These are phyloP conservation scores for Candida hungchunana DNA, from an alignment of 805 yeast species.

Conservation along the genomic window DNA sequence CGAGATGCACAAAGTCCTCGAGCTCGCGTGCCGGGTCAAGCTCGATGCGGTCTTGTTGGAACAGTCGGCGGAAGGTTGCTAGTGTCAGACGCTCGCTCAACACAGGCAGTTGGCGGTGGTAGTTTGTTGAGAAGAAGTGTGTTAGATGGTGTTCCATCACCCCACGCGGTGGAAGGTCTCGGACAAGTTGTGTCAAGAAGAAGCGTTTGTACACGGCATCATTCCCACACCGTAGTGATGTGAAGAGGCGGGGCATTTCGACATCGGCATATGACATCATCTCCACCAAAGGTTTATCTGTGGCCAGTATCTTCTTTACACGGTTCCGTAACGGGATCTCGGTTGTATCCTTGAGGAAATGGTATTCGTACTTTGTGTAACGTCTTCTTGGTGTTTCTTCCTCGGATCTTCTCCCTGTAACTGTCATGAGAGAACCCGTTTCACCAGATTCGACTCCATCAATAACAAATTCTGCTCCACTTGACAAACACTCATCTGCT, in stretches of 20 bases:
- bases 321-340: slow-evolving; percentile 17
- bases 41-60: slow-evolving; percentile 8
- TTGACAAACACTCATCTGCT: slow-evolving; percentile 11
- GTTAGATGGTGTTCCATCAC: slow-evolving; percentile 13
- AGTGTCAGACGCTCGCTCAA: slow-evolving; percentile 5
- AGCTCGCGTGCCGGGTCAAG: slow-evolving; percentile 12
- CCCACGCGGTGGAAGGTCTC: slow-evolving; percentile 10
- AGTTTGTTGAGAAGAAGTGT: slow-evolving; percentile 16
- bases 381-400: slow-evolving; percentile 3
- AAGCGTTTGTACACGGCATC: slow-evolving; percentile 10
- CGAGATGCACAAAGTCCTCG: slow-evolving; percentile 17
- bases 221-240: slow-evolving; percentile 11
- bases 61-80: slow-evolving; percentile 11
- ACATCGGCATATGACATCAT: slow-evolving; percentile 11
- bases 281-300: slow-evolving; percentile 6
- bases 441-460: background rate
- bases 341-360: slow-evolving; percentile 17
- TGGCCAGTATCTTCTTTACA: slow-evolving; percentile 9
- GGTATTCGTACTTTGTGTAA: slow-evolving; percentile 13
- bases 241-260: slow-evolving; percentile 10
- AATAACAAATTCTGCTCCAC: slow-evolving; percentile 1
- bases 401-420: background rate
- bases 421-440: background rate
- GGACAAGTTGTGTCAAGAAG: slow-evolving; percentile 9
- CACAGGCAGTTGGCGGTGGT: slow-evolving; percentile 15